Evolutionary conservation across 139 green algal species (phyloP), one percentile per base, ranked within the genome.

Genomic region (Haematococcus lacustris): DNA sequence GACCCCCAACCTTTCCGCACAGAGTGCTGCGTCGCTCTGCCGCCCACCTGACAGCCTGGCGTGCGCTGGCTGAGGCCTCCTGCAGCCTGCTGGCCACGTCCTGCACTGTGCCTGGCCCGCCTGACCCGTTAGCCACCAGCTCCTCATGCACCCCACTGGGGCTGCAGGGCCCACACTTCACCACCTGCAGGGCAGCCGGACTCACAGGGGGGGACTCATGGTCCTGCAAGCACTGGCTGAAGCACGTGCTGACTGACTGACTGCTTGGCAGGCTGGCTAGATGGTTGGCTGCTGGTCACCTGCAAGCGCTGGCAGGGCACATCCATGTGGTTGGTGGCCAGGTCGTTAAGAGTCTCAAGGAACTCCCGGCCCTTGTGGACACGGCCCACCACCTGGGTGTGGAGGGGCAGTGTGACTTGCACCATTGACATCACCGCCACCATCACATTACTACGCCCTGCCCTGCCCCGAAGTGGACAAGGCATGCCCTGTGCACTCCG

Each of bases 331-430:
- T 73, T 74, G 23, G 77, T 78, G 2, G 38, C 30, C 34, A 86
- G n/a, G 32, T 73, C 71, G 32, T 79, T 80, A 13, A 92, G 35
- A 32, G 64, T 47, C 33, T 75, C 59, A 51, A 92, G 71, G n/a
- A 88, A 34, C 25, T 91, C 79, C 0, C 26, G 1, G 3, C 87
- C 87, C 28, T 65, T 53, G 40, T 73, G 66, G 9, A 91, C 66
- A 1, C 76, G 75, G 1, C 87, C 87, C 43, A 92, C 82, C 33
- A 92, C 87, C 86, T 91, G 83, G 53, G 37, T 0, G 50, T 28
- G 37, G 23, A 62, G 2, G 43, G 2, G 9, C 2, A 0, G 1
- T n/a, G 23, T 30, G 32, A 13, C 25, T 50, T 35, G 6, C 33
- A 53, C n/a, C 60, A 53, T n/a, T 7, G 2, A 17, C 3, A n/a